Evolutionary conservation across 768 basidiomycete genomes (phyloP).

Genomic region (Neoboletus brunneissimus): DNA sequence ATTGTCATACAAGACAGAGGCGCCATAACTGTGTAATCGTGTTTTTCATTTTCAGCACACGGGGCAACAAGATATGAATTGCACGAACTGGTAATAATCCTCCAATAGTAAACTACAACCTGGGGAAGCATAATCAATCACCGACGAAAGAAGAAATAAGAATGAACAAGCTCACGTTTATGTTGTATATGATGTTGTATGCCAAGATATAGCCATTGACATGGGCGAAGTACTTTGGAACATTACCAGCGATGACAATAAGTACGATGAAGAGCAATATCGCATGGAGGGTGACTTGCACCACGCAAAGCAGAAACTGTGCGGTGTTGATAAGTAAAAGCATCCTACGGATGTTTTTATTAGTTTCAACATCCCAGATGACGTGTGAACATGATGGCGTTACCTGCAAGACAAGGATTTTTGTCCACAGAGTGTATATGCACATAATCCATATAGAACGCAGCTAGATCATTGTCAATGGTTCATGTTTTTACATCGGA

Average conservation of each 20-base stretch:
- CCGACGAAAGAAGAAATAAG: not conserved
- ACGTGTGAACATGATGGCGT: not conserved
- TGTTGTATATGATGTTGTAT: slow-evolving; percentile 4
- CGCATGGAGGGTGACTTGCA: slow-evolving; percentile 4
- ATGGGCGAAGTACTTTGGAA: not conserved
- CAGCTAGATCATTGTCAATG: slow-evolving; percentile 8
- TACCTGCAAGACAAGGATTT: slow-evolving; percentile 9
- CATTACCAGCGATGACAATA: not conserved
- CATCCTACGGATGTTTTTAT: not conserved
- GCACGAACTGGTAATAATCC: slow-evolving; percentile 20
- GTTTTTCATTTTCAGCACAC: not conserved
- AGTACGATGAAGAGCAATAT: slow-evolving; percentile 2
- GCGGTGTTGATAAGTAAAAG: slow-evolving; percentile 13
- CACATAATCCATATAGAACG: slow-evolving; percentile 14
- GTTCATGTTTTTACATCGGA: not conserved
- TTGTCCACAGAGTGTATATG: slow-evolving; percentile 14
- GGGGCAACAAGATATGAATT: not conserved
- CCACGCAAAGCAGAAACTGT: slow-evolving; percentile 18
- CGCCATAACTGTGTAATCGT: slow-evolving; percentile 19
- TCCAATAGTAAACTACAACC: slow-evolving; percentile 11
- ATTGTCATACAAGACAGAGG: slow-evolving; percentile 20
- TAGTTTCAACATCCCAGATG: not conserved
- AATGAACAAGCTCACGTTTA: slow-evolving; percentile 7
- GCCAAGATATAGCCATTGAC: not conserved
- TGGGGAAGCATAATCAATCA: not conserved